Percentiles rank a stretch among this genome's conserved stretches.
Evolutionary conservation across 1,284 basidiomycete genomes (phyloP).

Genomic region (Agaricales sp.): DNA sequence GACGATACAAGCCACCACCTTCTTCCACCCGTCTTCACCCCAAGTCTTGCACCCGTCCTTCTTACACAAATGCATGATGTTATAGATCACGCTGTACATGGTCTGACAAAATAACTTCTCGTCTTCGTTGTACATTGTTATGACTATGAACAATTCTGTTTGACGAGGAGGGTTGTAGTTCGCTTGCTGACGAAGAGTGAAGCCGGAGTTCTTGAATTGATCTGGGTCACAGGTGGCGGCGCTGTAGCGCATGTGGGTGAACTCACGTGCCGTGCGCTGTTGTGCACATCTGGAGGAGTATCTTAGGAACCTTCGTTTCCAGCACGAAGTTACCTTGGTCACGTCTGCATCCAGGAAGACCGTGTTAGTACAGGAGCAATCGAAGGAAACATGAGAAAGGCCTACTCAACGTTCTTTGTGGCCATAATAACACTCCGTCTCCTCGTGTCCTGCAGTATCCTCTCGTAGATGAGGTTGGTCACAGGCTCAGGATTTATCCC

Average conservation of each 20-base stretch:
- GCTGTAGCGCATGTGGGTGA: constrained; percentile 77
- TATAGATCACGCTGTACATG: constrained; percentile 91
- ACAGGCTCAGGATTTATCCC: constrained; percentile 28
- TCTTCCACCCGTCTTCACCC: constrained; percentile 90
- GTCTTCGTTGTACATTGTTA: constrained; percentile 79
- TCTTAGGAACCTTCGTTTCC: constrained; percentile 62
- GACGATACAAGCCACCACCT: constrained; percentile 36
- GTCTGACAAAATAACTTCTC: constrained; percentile 74
- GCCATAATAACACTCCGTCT: constrained; percentile 85
- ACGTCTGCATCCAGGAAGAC: too few relatives aligned
- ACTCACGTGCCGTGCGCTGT: constrained; percentile 56
- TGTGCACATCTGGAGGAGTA: constrained; percentile 54
- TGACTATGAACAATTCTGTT: constrained; percentile 75
- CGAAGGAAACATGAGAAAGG: constrained; percentile 10
- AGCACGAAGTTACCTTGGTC: constrained; percentile 70
- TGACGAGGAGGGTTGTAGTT: constrained; percentile 75
- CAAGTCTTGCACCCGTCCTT: constrained; percentile 83
- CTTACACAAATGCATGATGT: constrained; percentile 74
- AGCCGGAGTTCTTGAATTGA: constrained; percentile 53
- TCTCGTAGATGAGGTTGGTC: constrained; percentile 68
- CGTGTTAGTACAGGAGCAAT: constrained; percentile 2
- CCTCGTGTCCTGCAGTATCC: constrained; percentile 79
- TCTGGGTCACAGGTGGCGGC: constrained; percentile 72
- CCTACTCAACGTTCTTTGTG: constrained; percentile 77
- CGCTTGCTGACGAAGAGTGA: constrained; percentile 56